A percentile compares a stretch with the other conserved stretches of the same genome.
phyloP scores from a whole-genome alignment of 2,329 filamentous ascomycete genomes.

The Xylaria sp. region DNA sequence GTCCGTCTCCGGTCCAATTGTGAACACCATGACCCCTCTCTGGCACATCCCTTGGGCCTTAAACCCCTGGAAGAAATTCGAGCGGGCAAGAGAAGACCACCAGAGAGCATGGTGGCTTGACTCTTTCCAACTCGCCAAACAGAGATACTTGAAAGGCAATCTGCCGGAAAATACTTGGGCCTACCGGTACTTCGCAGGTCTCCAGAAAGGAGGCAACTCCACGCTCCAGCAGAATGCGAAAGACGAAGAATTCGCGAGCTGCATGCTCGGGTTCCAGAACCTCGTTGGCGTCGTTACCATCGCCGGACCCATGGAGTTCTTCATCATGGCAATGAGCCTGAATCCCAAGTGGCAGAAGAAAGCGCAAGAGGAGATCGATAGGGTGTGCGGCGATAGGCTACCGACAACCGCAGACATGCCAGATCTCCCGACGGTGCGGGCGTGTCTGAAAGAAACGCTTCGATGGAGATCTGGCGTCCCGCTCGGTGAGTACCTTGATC shows the following conservation, averaged over 20 bases:
- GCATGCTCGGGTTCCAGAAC: slow-evolving; percentile 64
- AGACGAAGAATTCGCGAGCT: slow-evolving; percentile 60
- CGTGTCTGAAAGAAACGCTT: slow-evolving; percentile 68
- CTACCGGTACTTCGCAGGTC: slow-evolving; percentile 60
- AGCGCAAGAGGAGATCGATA: slow-evolving; percentile 67
- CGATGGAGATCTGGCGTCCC: slow-evolving; percentile 68
- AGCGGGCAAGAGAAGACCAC: slow-evolving; percentile 56
- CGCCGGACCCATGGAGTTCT: slow-evolving; percentile 62
- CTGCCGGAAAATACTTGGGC: slow-evolving; percentile 60
- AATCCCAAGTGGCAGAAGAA: slow-evolving; percentile 64
- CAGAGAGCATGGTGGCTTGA: slow-evolving; percentile 60
- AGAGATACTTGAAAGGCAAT: slow-evolving; percentile 54
- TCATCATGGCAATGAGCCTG: slow-evolving; percentile 63
- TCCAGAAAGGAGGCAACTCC: slow-evolving; percentile 54
- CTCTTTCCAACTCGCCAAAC: slow-evolving; percentile 56
- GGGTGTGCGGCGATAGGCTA: slow-evolving; percentile 64
- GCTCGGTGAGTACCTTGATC: slow-evolving; percentile 52
- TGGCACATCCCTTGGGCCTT: slow-evolving; percentile 57
- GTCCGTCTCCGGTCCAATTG: slow-evolving; percentile 63
- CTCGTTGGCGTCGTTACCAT: slow-evolving; percentile 63
- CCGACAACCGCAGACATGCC: slow-evolving; percentile 62
- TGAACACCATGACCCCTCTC: slow-evolving; percentile 62
- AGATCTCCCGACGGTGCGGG: slow-evolving; percentile 63
- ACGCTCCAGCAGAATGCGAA: slow-evolving; percentile 55
- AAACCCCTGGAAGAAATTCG: slow-evolving; percentile 62